Evolutionary conservation across 768 basidiomycete species (phyloP).

Genomic region (Tricholoma terreum): DNA sequence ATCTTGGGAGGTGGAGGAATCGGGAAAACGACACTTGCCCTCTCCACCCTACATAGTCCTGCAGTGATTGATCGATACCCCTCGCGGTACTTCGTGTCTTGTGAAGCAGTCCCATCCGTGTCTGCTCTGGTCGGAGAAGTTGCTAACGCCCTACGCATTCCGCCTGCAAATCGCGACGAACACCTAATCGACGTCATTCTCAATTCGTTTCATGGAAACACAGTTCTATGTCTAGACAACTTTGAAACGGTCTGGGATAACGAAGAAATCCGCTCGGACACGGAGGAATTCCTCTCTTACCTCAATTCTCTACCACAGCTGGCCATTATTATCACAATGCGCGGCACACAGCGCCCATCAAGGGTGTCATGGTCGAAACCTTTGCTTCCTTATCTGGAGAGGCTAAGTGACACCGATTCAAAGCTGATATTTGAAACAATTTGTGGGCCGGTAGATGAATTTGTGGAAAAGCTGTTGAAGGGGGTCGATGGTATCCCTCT

Average conservation of each 20-base stretch:
- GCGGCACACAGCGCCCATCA: slow-evolving; percentile 6
- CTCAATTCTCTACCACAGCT: neutral
- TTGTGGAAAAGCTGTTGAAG: neutral
- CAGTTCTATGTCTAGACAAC: slow-evolving; percentile 7
- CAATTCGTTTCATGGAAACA: neutral
- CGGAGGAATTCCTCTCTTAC: slow-evolving; percentile 1
- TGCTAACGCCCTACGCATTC: slow-evolving; percentile 2
- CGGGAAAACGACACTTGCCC: slow-evolving; percentile 7
- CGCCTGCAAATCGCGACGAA: neutral
- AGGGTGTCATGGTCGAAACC: neutral
- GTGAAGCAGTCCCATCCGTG: slow-evolving; percentile 3
- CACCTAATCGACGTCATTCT: slow-evolving; percentile 1
- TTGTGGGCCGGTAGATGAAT: neutral
- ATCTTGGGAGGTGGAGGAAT: neutral
- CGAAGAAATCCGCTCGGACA: neutral
- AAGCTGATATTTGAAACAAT: neutral
- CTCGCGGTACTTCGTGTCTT: slow-evolving; percentile 6
- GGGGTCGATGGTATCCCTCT: neutral
- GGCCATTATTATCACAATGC: neutral
- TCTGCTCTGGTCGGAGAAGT: neutral
- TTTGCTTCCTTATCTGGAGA: neutral
- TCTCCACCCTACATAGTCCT: neutral
- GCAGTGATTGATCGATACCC: neutral
- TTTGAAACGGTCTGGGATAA: slow-evolving; percentile 8
- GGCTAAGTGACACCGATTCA: neutral